These are phyloP conservation scores for Calophaca sinica DNA, from an alignment of 306 rosid species.

Conservation along the genomic window DNA sequence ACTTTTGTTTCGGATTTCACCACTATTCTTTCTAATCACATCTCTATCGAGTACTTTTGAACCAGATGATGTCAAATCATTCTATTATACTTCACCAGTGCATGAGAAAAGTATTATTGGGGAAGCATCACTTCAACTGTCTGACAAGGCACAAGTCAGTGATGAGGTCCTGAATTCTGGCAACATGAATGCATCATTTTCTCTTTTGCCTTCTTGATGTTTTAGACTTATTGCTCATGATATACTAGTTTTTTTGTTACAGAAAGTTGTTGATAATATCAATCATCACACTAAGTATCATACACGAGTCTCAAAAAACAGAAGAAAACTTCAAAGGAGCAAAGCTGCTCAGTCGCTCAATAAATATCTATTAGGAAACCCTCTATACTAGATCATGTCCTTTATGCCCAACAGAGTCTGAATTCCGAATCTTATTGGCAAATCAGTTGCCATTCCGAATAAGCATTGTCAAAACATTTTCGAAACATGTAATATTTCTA, in stretches of 20 bases:
- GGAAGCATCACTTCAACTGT: constrained; percentile 2
- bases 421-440: too few species aligned
- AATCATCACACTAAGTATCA: constrained; percentile 43
- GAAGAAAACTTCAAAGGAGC: too few species aligned
- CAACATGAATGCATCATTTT: not conserved
- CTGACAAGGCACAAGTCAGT: constrained; percentile 59
- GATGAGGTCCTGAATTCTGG: constrained; percentile 64
- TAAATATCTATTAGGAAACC: too few species aligned
- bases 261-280: constrained; percentile 51
- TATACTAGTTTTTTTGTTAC: constrained; percentile 21
- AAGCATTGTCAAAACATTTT: too few species aligned
- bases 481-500: too few species aligned
- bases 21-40: too few species aligned
- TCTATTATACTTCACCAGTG: constrained; percentile 50
- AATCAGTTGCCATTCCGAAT: too few species aligned
- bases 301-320: too few species aligned
- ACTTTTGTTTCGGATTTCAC: too few species aligned
- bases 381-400: too few species aligned
- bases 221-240: not conserved
- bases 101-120: constrained; percentile 45
- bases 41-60: constrained; percentile 40
- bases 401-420: too few species aligned
- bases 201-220: constrained; percentile 33
- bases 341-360: too few species aligned
- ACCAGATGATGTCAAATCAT: constrained; percentile 56